Percentiles rank a stretch among this genome's conserved stretches.
These are phyloP conservation scores for Chytriomyces sp. DNA, from an alignment of 192 early-diverging fungal genomes.

Conservation along the genomic window DNA sequence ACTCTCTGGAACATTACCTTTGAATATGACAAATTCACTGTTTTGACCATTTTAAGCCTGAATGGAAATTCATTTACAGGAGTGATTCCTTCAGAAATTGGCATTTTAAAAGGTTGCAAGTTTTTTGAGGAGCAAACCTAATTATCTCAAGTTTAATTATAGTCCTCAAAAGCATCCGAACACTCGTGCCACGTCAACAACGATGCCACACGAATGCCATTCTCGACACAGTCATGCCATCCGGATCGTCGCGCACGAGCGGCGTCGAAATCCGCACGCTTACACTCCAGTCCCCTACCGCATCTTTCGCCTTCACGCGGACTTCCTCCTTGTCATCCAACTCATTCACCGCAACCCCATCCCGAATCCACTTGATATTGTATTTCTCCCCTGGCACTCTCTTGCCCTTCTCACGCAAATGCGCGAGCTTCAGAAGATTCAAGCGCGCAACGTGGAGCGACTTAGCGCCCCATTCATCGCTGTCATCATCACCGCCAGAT, in stretches of 20 bases:
- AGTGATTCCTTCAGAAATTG: no score
- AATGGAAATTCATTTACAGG: no score
- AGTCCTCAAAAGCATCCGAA: no score
- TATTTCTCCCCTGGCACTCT: conserved; percentile 38
- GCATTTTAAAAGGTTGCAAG: no score
- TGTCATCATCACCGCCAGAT: background rate
- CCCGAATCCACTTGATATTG: conserved; percentile 39
- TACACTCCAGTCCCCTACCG: conserved; percentile 49
- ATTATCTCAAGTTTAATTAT: no score
- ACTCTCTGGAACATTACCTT: no score
- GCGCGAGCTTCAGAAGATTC: conserved; percentile 48
- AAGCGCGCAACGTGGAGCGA: conserved; percentile 3
- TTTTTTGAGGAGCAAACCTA: no score
- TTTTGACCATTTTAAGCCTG: no score
- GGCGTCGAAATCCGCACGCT: conserved; percentile 45
- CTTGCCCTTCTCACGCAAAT: conserved; percentile 43
- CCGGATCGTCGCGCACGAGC: conserved; percentile 50
- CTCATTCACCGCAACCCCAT: conserved; percentile 31
- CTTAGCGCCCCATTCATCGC: background rate
- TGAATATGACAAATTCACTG: no score
- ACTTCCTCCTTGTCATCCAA: conserved; percentile 29
- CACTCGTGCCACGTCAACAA: no score
- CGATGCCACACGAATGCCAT: conserved; percentile 34
- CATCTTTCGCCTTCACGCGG: background rate
- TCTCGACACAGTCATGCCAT: conserved; percentile 40